Evolutionary conservation across 441 rosid genomes (phyloP).

Genomic region (Kokia cookei): DNA sequence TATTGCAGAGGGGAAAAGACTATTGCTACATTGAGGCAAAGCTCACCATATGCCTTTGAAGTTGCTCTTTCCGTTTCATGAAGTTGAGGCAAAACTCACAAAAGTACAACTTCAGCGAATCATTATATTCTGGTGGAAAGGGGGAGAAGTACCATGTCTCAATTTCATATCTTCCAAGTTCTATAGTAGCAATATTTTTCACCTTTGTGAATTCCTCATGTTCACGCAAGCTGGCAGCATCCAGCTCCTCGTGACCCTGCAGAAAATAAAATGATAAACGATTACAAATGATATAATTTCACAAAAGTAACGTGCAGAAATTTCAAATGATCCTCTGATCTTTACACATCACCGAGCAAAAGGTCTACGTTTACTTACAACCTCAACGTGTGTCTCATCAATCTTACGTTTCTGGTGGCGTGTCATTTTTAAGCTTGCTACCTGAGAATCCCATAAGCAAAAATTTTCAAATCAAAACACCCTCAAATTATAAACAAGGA

Average conservation of each 20-base stretch:
- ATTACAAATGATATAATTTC: background rate
- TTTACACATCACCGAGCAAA: background rate
- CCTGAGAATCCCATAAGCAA: conserved; percentile 35
- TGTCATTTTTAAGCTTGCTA: conserved; percentile 96
- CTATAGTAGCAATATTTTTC: conserved; percentile 95
- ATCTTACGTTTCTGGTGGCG: conserved; percentile 98
- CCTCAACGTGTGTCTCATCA: conserved; percentile 98
- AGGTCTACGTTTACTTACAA: conserved; percentile 13
- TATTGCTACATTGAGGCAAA: background rate
- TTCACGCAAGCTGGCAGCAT: conserved; percentile 98
- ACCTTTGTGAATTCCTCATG: conserved; percentile 99
- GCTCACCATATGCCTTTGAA: conserved; percentile 99
- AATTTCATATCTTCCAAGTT: conserved; percentile 98
- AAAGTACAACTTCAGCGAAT: conserved; percentile 88
- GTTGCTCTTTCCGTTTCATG: conserved; percentile 99
- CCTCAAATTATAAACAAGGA: background rate
- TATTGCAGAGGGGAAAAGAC: background rate
- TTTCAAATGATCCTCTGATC: background rate
- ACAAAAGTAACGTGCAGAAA: background rate
- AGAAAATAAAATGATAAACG: background rate
- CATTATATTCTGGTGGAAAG: conserved; percentile 97
- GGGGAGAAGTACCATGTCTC: conserved; percentile 99
- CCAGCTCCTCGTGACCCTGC: conserved; percentile 98
- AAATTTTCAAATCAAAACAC: conserved; percentile 1
- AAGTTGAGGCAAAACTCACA: conserved; percentile 99